phyloP scores from a whole-genome alignment of 306 rosid genomes.

The Dryas octopetala region DNA sequence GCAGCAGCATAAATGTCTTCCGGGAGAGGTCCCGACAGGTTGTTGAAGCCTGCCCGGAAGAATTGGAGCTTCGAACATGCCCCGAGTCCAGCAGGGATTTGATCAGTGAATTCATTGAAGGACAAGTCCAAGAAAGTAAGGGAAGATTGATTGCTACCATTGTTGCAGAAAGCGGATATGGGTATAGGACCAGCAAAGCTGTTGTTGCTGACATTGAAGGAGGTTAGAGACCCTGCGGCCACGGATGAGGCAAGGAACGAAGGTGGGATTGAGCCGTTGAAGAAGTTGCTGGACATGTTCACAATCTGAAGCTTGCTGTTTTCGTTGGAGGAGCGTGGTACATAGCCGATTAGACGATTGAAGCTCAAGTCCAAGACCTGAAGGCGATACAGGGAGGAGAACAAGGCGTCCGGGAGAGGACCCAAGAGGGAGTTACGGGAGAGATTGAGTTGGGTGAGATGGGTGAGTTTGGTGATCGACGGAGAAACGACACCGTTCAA shows the following conservation, averaged over 20 bases:
- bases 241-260: conserved; percentile 42
- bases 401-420: conserved; percentile 38
- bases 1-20: conserved; percentile 47
- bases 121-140: conserved; percentile 65
- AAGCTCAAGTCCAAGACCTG: conserved; percentile 14
- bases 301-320: conserved; percentile 29
- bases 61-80: conserved; percentile 58
- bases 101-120: conserved; percentile 47
- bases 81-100: conserved; percentile 56
- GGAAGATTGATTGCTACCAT: conserved; percentile 17
- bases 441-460: conserved; percentile 60
- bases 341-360: conserved; percentile 39
- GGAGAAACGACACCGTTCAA: conserved; percentile 48
- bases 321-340: conserved; percentile 22
- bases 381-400: conserved; percentile 28
- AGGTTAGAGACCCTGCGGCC: conserved; percentile 35
- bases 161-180: conserved; percentile 45
- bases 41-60: conserved; percentile 79
- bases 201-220: conserved; percentile 83
- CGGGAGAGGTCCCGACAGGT: conserved; percentile 61
- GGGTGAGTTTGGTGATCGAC: conserved; percentile 41
- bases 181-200: conserved; percentile 65
- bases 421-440: conserved; percentile 61
- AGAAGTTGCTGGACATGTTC: conserved; percentile 72
- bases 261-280: conserved; percentile 56